A percentile compares a stretch with the other conserved stretches of the same genome.
Evolutionary conservation across 2,329 filamentous ascomycete genomes (phyloP).

Genomic region (Cercospora brassicicola): DNA sequence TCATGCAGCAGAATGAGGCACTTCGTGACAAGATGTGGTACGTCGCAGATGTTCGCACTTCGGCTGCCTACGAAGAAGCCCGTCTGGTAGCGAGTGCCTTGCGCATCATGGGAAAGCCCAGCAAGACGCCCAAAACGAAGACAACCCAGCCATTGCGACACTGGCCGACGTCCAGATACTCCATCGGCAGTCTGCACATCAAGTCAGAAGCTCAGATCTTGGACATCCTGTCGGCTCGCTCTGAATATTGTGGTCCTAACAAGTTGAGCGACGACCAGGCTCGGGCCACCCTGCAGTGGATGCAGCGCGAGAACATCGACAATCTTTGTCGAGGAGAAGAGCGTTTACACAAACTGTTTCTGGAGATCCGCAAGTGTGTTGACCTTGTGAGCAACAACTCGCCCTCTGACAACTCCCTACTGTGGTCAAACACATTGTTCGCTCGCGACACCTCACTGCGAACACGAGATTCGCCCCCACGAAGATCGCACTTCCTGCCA

Average conservation of each 20-base stretch:
- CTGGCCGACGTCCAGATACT: constrained; percentile 47
- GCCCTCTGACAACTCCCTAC: constrained; percentile 71
- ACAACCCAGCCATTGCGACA: constrained; percentile 43
- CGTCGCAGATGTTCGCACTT: constrained; percentile 87
- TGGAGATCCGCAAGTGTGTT: constrained; percentile 84
- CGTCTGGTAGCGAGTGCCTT: constrained; percentile 82
- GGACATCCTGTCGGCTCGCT: constrained; percentile 78
- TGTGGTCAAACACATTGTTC: constrained; percentile 91
- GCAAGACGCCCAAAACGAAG: constrained; percentile 45
- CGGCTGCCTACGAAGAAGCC: constrained; percentile 81
- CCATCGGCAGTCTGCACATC: constrained; percentile 64
- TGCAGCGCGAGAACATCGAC: constrained; percentile 77
- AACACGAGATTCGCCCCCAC: constrained; percentile 5
- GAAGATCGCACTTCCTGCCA: constrained; percentile 14
- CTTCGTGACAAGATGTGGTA: constrained; percentile 97
- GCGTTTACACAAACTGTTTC: constrained; percentile 87
- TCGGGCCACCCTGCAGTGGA: constrained; percentile 78
- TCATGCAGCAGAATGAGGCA: constrained; percentile 17
- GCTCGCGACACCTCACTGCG: constrained; percentile 56
- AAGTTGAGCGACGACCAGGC: constrained; percentile 96
- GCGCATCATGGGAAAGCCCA: constrained; percentile 77
- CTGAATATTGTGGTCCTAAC: constrained; percentile 84
- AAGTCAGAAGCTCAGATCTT: constrained; percentile 82
- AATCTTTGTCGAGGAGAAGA: constrained; percentile 96
- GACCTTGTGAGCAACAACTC: constrained; percentile 77